Conservation (phyloP, 148 eudicot species). For the Gaultheria prostrata region DNA sequence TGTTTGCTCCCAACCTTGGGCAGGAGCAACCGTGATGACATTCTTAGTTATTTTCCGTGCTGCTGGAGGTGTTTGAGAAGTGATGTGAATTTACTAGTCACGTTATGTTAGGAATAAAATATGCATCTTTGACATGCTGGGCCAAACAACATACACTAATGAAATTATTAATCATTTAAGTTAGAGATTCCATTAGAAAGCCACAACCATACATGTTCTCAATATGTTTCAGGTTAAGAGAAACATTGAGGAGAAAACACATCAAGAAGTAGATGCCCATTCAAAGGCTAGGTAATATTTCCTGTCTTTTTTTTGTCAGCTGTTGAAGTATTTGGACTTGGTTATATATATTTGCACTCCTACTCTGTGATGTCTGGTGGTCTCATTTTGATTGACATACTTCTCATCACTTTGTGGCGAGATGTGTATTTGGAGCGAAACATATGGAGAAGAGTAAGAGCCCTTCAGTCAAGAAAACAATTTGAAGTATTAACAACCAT, state of each 20-base stretch:
- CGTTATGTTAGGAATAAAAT: not conserved
- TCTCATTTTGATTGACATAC: no score
- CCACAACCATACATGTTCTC: not conserved
- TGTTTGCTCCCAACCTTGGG: not conserved
- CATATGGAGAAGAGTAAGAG: no score
- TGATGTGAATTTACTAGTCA: not conserved
- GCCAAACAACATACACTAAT: not conserved
- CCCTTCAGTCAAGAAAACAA: no score
- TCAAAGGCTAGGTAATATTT: constrained; percentile 75
- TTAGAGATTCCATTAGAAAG: not conserved
- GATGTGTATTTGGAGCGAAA: not conserved
- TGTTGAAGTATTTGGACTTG: not conserved
- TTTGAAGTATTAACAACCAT: no score
- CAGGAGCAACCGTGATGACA: no score
- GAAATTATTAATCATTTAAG: not conserved
- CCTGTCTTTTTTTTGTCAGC: not conserved
- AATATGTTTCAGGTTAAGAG: constrained; percentile 54
- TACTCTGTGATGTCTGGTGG: no score
- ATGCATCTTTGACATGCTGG: not conserved
- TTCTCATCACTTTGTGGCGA: not conserved
- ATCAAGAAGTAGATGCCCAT: constrained; percentile 85
- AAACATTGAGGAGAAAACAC: constrained; percentile 60
- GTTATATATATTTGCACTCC: no score
- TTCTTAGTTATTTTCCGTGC: no score
- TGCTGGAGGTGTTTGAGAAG: not conserved